Base-by-base conservation (phyloP, 768 basidiomycete species). In the button mushroom (Agaricus bisporus) region DNA sequence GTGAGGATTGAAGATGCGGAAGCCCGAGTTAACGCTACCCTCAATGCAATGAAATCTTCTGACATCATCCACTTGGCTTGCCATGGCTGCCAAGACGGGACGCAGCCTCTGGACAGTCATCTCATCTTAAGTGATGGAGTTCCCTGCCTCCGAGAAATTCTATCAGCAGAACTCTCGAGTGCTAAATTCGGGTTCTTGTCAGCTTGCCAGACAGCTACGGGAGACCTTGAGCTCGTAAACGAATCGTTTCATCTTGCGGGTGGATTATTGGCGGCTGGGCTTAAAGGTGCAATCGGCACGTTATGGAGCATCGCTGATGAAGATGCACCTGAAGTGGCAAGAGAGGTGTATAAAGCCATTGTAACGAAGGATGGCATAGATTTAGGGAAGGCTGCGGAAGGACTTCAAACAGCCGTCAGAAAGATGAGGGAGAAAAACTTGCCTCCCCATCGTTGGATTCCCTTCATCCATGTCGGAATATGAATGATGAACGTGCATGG, bases 201-300 rank as follows among this genome's bases (percentile, higher is more conserved):
- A 7, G 75, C 77, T 0, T 79, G 77, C 54, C 67, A 78, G 52
- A 78, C 72, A 2, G 73, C 72, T 0, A 65, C 57, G 25, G 71
- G 74, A 5, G 63, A 66, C 25, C 44, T 60, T 1, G 52, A 57
- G 2, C 54, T 63, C 26, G 29, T 63, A 14, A 61, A 67, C n/a
- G 60, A 66, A 54, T 51, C 65, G 0, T 58, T 77, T 7, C 74
- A 77, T 62, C 58, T 77, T 5, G 70, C 77, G 0, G 73, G 70
- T 1, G 73, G 71, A 1, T 70, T 77, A 69, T 56, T 72, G 43
- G 64, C 58, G 15, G 65, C 66, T 37, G 69, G 68, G 2, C 69
- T 63, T 48, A 56, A 59, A 14, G 59, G 62, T 9, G 72, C 70
- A 3, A 62, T 78, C 18, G 75, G 63, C 4, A 77, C 77, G n/a